Conservation (phyloP, 768 basidiomycete species). For the Kwoniella dendrophila region DNA sequence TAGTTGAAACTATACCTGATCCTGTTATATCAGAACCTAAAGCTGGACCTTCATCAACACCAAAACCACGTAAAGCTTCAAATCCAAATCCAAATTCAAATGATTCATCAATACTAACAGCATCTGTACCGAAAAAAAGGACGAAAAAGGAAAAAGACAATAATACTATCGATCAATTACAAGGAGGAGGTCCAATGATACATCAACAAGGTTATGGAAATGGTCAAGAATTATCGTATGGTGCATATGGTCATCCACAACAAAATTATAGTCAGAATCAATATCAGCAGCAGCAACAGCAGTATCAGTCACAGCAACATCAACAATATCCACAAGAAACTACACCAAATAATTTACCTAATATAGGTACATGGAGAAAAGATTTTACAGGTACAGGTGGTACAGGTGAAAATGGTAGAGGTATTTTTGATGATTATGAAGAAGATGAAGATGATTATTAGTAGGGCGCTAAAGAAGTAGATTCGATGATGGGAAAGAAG, state of each 20-base stretch:
- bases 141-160: constrained; percentile 22
- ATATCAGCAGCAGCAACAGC: background rate
- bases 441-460: constrained; percentile 57
- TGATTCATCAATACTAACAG: constrained; percentile 14
- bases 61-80: constrained; percentile 20
- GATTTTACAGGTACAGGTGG: constrained; percentile 53
- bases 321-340: background rate
- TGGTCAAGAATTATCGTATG: background rate
- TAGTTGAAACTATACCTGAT: constrained; percentile 82
- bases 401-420: constrained; percentile 55
- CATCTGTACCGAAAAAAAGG: constrained; percentile 24
- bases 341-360: constrained; percentile 23
- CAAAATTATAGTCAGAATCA: background rate
- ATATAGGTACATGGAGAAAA: constrained; percentile 39
- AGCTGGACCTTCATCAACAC: constrained; percentile 20
- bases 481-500: background rate
- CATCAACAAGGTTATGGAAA: background rate
- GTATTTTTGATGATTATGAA: constrained; percentile 54
- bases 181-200: background rate
- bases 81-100: constrained; percentile 16
- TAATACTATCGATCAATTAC: background rate
- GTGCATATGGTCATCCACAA: background rate
- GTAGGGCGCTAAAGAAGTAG: background rate
- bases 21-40: constrained; percentile 71
- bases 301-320: background rate